Evolutionary conservation across 441 rosid genomes (phyloP), one percentile per base, ranked within the genome.

Genomic region (Erysimum cheiri): DNA sequence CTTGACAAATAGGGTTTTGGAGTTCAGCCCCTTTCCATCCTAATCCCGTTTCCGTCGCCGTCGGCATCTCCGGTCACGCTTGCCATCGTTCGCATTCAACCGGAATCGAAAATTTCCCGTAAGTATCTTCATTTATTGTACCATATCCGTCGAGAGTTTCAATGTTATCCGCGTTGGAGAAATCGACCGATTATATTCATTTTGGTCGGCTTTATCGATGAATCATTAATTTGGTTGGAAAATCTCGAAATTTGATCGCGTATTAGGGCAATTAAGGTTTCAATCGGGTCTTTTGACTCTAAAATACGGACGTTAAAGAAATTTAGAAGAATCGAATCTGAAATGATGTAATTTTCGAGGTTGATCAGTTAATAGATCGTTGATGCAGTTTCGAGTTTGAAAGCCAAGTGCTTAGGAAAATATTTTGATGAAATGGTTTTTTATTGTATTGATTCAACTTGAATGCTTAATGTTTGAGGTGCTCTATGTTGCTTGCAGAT

Each of bases 1-100:
- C 24, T 64, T 72, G 65, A 69, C 60, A 72, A 64, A 40, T 66
- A 58, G 71, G 72, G 72, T 44, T 53, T 72, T 46, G 24, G 26
- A 24, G 32, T 50, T 31, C 3, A 31, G 11, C 5, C 29, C 44
- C 15, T 31, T 11, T 24, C 33, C 48, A 14, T 36, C 52, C 8
- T 24, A 26, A 48, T 49, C 61, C 48, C 55, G 61, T 5, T 24
- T 67, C 61, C 78, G 64, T 67, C 70, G 48, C 61, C 66, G 64
- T 33, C 65, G 12, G 10, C 68, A 14, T 56, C 72, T 5, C 56
- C 72, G 61, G n/a, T 17, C 43, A 28, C 60, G 14, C 26, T 39
- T 36, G 0, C 17, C 17, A 8, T 28, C 44, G 13, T 33, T 19
- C 28, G 4, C 4, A 3, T 7, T 8, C 4, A 0, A 1, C 11